A percentile compares a stretch with the other conserved stretches of the same genome.
phyloP scores from a whole-genome alignment of 2,329 filamentous ascomycete genomes.

The Teratosphaeria nubilosa region DNA sequence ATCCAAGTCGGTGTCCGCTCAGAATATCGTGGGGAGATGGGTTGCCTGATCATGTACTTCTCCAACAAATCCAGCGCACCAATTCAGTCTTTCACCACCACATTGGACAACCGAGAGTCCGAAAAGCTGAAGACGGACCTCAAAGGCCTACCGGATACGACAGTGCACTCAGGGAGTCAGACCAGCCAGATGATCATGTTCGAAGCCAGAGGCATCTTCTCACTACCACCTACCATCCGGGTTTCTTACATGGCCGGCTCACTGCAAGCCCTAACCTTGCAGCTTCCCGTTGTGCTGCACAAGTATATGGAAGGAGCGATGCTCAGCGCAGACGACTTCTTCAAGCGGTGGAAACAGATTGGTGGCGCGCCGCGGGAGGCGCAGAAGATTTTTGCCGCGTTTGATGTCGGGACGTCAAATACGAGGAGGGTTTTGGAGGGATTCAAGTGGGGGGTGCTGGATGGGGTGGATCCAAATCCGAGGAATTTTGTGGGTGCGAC shows the following conservation, averaged over 20 bases:
- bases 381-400: constrained; percentile 68
- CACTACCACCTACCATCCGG: constrained; percentile 77
- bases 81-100: constrained; percentile 89
- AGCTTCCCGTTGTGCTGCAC: constrained; percentile 77
- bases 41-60: constrained; percentile 91
- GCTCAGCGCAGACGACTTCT: constrained; percentile 83
- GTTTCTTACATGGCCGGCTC: constrained; percentile 92
- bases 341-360: constrained; percentile 98
- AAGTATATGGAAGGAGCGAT: constrained; percentile 96
- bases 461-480: constrained; percentile 78
- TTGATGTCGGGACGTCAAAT: constrained; percentile 59
- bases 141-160: constrained; percentile 79
- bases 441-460: constrained; percentile 80
- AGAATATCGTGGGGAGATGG: constrained; percentile 91
- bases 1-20: constrained; percentile 85
- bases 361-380: constrained; percentile 78
- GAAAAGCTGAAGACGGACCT: constrained; percentile 74
- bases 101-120: constrained; percentile 62
- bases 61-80: constrained; percentile 81
- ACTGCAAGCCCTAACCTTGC: constrained; percentile 81
- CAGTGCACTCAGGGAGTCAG: constrained; percentile 63
- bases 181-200: constrained; percentile 93
- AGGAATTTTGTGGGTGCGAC: constrained; percentile 92
- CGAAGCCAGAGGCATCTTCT: constrained; percentile 72
- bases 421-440: constrained; percentile 66